Conservation (phyloP, 495 filamentous ascomycete species). For the Articulospora tetracladia region DNA sequence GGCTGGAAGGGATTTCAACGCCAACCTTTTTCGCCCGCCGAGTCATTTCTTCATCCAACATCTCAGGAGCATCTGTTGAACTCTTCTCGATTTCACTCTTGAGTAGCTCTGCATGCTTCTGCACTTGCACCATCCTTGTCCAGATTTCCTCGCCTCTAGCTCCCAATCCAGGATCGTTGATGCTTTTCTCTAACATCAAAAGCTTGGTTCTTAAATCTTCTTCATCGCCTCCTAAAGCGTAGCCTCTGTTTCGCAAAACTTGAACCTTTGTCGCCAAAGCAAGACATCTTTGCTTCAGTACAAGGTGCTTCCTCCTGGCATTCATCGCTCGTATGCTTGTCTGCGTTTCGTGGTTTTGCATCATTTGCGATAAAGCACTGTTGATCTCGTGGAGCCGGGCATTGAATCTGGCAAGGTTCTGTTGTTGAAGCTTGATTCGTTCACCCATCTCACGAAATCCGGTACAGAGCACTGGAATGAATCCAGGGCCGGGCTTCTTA, state of each 20-base stretch:
- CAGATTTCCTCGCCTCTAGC: slow-evolving; percentile 92
- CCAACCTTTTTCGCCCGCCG: slow-evolving; percentile 82
- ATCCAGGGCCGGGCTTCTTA: slow-evolving; percentile 73
- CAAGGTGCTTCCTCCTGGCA: slow-evolving; percentile 73
- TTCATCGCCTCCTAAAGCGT: slow-evolving; percentile 86
- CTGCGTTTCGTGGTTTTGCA: slow-evolving; percentile 77
- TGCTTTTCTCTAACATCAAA: slow-evolving; percentile 62
- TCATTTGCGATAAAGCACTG: slow-evolving; percentile 68
- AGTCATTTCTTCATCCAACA: slow-evolving; percentile 72
- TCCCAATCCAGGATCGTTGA: slow-evolving; percentile 79
- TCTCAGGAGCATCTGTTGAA: slow-evolving; percentile 45
- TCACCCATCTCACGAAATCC: slow-evolving; percentile 61
- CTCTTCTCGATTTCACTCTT: slow-evolving; percentile 74
- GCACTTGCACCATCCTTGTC: slow-evolving; percentile 84
- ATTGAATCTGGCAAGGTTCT: slow-evolving; percentile 68
- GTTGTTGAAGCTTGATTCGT: slow-evolving; percentile 73
- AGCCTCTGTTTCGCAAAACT: slow-evolving; percentile 84
- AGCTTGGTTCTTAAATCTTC: slow-evolving; percentile 88
- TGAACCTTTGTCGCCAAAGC: slow-evolving; percentile 88
- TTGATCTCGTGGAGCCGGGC: slow-evolving; percentile 90
- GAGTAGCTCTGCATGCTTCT: slow-evolving; percentile 73
- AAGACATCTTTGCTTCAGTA: slow-evolving; percentile 76
- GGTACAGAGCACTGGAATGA: slow-evolving; percentile 62
- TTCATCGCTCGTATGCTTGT: slow-evolving; percentile 77
- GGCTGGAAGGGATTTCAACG: slow-evolving; percentile 4